phyloP scores from a whole-genome alignment of 495 filamentous ascomycete species.

The Penicillium crystallinum region DNA sequence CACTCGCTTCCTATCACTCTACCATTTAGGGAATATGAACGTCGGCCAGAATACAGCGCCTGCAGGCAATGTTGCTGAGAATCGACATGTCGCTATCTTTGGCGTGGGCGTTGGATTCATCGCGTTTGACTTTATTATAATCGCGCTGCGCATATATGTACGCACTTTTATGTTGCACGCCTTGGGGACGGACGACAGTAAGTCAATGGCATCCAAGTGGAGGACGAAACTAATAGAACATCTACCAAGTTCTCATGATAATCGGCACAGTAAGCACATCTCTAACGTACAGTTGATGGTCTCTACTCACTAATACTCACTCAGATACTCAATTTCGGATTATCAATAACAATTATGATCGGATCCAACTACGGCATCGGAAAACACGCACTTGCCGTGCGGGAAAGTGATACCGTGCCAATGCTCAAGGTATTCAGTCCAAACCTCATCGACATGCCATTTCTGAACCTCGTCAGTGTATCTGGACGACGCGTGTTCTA shows the following conservation, averaged over 20 bases:
- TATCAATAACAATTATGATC: conserved; percentile 6
- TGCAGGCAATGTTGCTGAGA: neutral
- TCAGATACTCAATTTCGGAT: conserved; percentile 8
- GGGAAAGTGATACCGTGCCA: neutral
- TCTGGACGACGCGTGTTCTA: conserved; percentile 7
- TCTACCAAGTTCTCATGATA: neutral
- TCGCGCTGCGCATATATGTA: conserved; percentile 9
- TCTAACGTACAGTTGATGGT: neutral
- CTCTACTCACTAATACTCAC: neutral
- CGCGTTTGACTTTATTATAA: conserved; percentile 4
- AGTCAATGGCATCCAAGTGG: neutral
- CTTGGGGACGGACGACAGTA: neutral
- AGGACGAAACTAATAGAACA: neutral
- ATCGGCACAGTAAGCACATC: neutral
- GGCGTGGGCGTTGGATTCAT: conserved; percentile 7
- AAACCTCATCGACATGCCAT: neutral
- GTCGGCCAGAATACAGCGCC: neutral
- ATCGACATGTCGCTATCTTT: conserved; percentile 6
- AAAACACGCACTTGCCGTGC: conserved; percentile 3
- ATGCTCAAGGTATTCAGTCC: conserved; percentile 7
- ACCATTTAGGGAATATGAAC: neutral
- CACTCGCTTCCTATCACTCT: neutral
- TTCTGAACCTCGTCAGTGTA: neutral
- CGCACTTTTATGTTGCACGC: neutral
- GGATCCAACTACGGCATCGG: conserved; percentile 7